A percentile compares a stretch with the other conserved stretches of the same genome.
Evolutionary conservation across 2,329 filamentous ascomycete genomes (phyloP).

Genomic region (Xylaria sp.): DNA sequence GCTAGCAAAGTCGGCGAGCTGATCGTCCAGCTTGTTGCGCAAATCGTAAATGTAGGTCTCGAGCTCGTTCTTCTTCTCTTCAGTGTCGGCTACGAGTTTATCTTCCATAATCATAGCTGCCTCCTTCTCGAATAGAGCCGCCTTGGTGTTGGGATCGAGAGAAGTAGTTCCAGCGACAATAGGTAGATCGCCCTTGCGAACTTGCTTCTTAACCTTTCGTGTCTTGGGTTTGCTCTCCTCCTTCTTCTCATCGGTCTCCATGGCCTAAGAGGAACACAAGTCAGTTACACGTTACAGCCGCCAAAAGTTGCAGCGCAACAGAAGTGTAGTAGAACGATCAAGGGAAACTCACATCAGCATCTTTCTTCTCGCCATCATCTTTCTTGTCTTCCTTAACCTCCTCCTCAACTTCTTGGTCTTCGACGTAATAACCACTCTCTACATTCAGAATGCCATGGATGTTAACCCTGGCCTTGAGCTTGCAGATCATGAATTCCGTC

Average conservation of each 20-base stretch:
- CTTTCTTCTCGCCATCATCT: constrained; percentile 67
- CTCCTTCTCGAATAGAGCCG: constrained; percentile 81
- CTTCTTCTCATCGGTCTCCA: constrained; percentile 81
- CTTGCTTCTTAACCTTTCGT: constrained; percentile 99
- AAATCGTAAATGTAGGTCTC: constrained; percentile 98
- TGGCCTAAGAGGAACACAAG: constrained; percentile 66
- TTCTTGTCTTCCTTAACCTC: constrained; percentile 79
- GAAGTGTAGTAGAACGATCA: background rate
- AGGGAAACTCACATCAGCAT: constrained; percentile 74
- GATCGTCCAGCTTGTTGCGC: constrained; percentile 92
- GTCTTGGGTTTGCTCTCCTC: constrained; percentile 78
- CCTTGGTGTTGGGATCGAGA: constrained; percentile 76
- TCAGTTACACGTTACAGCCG: constrained; percentile 17
- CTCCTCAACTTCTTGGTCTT: constrained; percentile 97
- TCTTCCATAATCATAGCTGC: constrained; percentile 95
- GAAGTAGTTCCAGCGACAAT: constrained; percentile 85
- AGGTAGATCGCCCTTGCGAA: constrained; percentile 94
- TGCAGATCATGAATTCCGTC: constrained; percentile 99
- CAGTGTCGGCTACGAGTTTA: constrained; percentile 97
- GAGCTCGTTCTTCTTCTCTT: constrained; percentile 99
- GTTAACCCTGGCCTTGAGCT: constrained; percentile 97
- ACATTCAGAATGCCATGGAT: constrained; percentile 96
- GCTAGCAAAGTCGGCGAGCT: constrained; percentile 87
- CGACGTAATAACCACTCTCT: constrained; percentile 96
- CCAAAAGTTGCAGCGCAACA: background rate